Evolutionary conservation across 805 yeast species (phyloP), one percentile per base, ranked within the genome.

Genomic region (Candida fluviatilis): DNA sequence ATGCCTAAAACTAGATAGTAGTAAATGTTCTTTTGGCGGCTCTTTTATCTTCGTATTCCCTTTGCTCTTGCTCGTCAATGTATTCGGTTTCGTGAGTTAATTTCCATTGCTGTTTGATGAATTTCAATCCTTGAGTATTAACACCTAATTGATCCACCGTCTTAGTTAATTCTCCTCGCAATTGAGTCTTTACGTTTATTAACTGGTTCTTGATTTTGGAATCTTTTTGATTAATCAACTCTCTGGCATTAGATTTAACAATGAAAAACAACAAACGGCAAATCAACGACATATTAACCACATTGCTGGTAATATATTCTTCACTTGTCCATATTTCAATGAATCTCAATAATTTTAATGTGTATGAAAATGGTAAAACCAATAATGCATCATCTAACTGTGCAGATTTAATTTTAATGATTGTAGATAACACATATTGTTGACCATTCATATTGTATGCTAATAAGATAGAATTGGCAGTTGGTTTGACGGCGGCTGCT

Each of bases 321-420:
- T 66, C 60, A 38, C 56, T 54, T 27, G 93, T 77, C 87, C 96
- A 90, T 19, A 77, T 70, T 46, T 80, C 82, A 38, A 93, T 77
- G 50, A 89, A 84, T 48, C 71, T 72, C 45, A 93, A 71, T 36
- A 93, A 70, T 47, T 76, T 77, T 39, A 81, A 57, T 2, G 90
- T 82, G 60, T 82, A 84, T 8, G 95, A 87, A 53, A 91, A 90
- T 23, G 99, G 96, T 38, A 93, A 69, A 1, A 93, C 95, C 34
- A 93, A 63, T 39, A 93, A 71, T 1, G 98, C 95, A 62, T 93
- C 99, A 51, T 91, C 96, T 25, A 93, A 64, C 52, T 91, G 96
- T 0, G 95, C 75, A 0, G 95, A 78, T 50, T 75, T 83, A 57
- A 93, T 86, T 52, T 79, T 80, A 26, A 67, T 55, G 12, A 91